These are phyloP conservation scores for Vinca minor DNA, from an alignment of 257 asterid genomes.

Conservation along the genomic window DNA sequence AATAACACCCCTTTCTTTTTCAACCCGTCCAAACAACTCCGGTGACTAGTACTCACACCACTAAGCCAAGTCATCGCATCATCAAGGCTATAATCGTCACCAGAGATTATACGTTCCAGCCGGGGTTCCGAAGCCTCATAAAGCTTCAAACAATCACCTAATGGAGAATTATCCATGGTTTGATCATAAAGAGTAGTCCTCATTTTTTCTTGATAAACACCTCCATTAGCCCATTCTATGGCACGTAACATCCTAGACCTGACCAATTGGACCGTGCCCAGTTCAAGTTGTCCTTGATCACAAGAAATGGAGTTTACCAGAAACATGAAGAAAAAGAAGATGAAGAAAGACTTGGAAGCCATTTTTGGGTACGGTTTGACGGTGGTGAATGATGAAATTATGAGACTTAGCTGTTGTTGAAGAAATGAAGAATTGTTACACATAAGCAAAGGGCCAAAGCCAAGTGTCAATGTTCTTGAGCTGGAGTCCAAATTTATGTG, in stretches of 20 bases:
- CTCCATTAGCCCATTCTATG: slow-evolving; percentile 25
- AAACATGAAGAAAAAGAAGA: slow-evolving; percentile 23
- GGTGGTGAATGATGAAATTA: background rate
- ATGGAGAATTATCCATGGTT: background rate
- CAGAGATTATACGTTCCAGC: slow-evolving; percentile 29
- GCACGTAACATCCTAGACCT: slow-evolving; percentile 32
- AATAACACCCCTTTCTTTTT: slow-evolving; percentile 20
- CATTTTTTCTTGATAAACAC: slow-evolving; percentile 7
- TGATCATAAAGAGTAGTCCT: background rate
- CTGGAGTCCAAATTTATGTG: background rate
- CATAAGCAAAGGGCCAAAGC: slow-evolving; percentile 7
- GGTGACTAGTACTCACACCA: slow-evolving; percentile 56
- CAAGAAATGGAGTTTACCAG: slow-evolving; percentile 13
- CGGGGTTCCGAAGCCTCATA: slow-evolving; percentile 40
- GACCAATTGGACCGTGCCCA: slow-evolving; percentile 25
- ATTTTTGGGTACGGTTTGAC: slow-evolving; percentile 5
- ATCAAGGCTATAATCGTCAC: slow-evolving; percentile 19
- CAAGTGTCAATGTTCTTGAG: slow-evolving; percentile 11
- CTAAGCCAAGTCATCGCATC: slow-evolving; percentile 64
- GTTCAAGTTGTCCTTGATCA: slow-evolving; percentile 21
- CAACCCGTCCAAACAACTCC: slow-evolving; percentile 53
- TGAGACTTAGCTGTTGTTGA: too few species aligned
- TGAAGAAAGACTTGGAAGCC: slow-evolving; percentile 4
- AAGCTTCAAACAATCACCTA: slow-evolving; percentile 37
- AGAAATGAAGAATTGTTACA: slow-evolving; percentile 10